Evolutionary conservation across 495 filamentous ascomycete genomes (phyloP).

Genomic region (Cercophora scortea): DNA sequence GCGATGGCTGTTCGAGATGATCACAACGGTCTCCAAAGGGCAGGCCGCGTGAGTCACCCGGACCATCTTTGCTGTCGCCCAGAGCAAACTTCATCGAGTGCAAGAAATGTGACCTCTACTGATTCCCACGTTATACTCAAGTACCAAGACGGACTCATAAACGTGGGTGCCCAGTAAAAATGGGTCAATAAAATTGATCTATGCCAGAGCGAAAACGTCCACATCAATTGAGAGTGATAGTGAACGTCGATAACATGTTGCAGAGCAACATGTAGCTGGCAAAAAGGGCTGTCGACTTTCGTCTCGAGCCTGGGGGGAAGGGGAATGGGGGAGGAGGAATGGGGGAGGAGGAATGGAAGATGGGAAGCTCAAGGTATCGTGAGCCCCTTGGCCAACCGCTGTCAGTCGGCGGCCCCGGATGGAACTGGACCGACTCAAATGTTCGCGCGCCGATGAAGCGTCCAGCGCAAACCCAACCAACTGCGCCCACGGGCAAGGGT

Average conservation of each 20-base stretch:
- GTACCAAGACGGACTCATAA: slow-evolving; percentile 22
- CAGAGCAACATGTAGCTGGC: slow-evolving; percentile 21
- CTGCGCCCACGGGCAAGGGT: background rate
- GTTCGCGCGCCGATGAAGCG: background rate
- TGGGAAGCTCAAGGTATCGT: background rate
- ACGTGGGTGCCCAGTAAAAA: slow-evolving; percentile 28
- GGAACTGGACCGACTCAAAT: background rate
- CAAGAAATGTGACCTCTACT: slow-evolving; percentile 28
- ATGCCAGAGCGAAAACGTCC: slow-evolving; percentile 31
- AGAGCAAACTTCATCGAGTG: too few relatives aligned
- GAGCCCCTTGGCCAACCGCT: background rate
- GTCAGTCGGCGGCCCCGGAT: background rate
- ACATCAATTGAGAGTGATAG: slow-evolving; percentile 19
- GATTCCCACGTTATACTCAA: slow-evolving; percentile 26
- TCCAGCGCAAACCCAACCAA: background rate
- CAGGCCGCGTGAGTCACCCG: too few relatives aligned
- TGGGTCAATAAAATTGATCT: slow-evolving; percentile 21
- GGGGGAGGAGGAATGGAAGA: background rate
- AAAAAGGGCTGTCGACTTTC: slow-evolving; percentile 9
- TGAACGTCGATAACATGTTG: slow-evolving; percentile 25
- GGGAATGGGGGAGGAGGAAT: background rate
- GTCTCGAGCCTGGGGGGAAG: background rate
- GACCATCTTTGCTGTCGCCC: too few relatives aligned
- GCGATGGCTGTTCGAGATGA: too few relatives aligned
- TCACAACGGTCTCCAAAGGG: too few relatives aligned